Conservation (phyloP, 768 basidiomycete genomes). For the Serendipita sp. region DNA sequence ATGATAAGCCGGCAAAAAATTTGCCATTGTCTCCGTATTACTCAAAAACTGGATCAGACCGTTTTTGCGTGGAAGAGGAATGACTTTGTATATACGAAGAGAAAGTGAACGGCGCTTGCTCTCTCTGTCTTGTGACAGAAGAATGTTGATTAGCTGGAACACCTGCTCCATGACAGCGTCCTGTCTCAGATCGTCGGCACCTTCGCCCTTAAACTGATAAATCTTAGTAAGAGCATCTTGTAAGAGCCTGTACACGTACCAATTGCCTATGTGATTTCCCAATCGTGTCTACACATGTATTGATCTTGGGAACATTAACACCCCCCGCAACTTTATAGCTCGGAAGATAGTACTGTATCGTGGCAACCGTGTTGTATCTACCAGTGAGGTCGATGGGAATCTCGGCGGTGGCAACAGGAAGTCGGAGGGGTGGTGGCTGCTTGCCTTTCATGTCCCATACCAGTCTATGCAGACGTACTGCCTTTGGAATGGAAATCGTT, state of each 20-base stretch:
- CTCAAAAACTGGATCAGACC: conserved; percentile 86
- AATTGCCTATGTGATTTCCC: conserved; percentile 60
- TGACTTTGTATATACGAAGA: conserved; percentile 70
- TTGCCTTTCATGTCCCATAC: neutral
- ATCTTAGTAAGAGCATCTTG: neutral
- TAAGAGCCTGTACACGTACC: conserved; percentile 29
- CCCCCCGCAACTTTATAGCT: conserved; percentile 60
- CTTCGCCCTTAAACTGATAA: conserved; percentile 79
- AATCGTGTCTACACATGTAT: conserved; percentile 46
- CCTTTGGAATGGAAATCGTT: conserved; percentile 28
- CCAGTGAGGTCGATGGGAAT: conserved; percentile 54
- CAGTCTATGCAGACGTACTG: neutral
- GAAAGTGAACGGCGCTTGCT: conserved; percentile 55
- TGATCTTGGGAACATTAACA: conserved; percentile 68
- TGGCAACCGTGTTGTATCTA: conserved; percentile 53
- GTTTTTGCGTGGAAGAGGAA: conserved; percentile 64
- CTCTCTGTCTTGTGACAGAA: conserved; percentile 57
- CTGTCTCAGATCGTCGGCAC: conserved; percentile 82
- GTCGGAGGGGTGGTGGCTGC: conserved; percentile 23
- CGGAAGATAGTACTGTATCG: conserved; percentile 45
- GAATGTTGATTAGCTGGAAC: conserved; percentile 71
- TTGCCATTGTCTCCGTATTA: conserved; percentile 48
- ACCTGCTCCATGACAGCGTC: conserved; percentile 99
- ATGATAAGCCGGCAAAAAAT: conserved; percentile 54
- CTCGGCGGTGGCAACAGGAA: conserved; percentile 73